Evolutionary conservation across 345 rosid species (phyloP).

Genomic region (Moringa oleifera): DNA sequence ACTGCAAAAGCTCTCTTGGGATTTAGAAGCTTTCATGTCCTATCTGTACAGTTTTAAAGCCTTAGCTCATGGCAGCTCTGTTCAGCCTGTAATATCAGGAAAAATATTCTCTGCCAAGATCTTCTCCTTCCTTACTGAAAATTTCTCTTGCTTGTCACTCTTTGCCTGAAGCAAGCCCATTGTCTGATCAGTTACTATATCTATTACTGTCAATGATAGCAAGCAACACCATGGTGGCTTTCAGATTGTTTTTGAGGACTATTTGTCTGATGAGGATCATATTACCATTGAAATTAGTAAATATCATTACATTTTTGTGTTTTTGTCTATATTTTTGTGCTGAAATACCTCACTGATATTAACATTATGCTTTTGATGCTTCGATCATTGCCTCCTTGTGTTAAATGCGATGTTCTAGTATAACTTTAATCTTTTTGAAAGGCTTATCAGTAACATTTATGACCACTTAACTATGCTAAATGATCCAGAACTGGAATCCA

Average conservation of each 20-base stretch:
- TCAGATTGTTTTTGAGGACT: not conserved
- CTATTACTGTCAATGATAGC: too few relatives aligned
- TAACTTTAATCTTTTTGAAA: too few relatives aligned
- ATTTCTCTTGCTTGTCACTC: not conserved
- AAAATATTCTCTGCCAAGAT: too few relatives aligned
- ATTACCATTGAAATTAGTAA: not conserved
- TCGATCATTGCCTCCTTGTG: too few relatives aligned
- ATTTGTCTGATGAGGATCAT: not conserved
- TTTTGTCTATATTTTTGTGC: too few relatives aligned
- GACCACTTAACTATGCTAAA: not conserved
- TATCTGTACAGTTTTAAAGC: not conserved
- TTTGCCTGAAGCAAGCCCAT: not conserved
- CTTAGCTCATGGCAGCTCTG: not conserved
- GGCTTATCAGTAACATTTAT: too few relatives aligned
- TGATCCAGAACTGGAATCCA: not conserved
- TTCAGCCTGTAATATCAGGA: not conserved
- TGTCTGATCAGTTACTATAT: not conserved
- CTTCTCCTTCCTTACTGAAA: too few relatives aligned
- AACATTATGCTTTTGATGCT: too few relatives aligned
- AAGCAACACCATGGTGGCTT: not conserved
- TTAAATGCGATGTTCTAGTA: too few relatives aligned
- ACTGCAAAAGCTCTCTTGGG: too few relatives aligned
- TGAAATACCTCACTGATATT: too few relatives aligned
- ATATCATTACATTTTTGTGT: too few relatives aligned
- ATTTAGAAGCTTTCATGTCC: not conserved